A percentile compares a stretch with the other conserved stretches of the same genome.
Conservation (phyloP, 768 basidiomycete genomes). For the Rhizopogon sp. region DNA sequence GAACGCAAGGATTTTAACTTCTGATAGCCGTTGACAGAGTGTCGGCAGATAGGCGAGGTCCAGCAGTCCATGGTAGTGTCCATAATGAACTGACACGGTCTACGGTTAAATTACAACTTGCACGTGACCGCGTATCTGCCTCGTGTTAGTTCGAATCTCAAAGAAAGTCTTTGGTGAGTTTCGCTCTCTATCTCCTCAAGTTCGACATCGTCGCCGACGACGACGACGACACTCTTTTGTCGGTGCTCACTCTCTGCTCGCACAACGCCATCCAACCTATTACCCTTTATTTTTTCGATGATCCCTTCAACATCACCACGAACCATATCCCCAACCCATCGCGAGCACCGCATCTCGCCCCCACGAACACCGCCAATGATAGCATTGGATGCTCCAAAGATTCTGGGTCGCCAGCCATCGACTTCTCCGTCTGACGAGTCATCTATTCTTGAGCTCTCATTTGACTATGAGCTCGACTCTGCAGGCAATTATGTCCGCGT, state of each 20-base stretch:
- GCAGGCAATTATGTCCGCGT: conserved; percentile 41
- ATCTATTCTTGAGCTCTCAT: conserved; percentile 42
- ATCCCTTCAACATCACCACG: conserved; percentile 13
- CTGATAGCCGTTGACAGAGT: no score
- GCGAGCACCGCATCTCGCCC: conserved; percentile 26
- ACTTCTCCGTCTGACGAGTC: conserved; percentile 41
- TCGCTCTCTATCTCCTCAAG: conserved; percentile 3
- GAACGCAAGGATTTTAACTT: no score
- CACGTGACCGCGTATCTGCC: conserved; percentile 32
- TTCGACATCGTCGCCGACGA: conserved; percentile 8
- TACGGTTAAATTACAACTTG: conserved; percentile 15
- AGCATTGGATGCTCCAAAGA: conserved; percentile 27
- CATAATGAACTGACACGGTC: conserved; percentile 5
- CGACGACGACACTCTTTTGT: conserved; percentile 14
- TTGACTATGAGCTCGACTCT: conserved; percentile 41
- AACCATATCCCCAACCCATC: conserved; percentile 24
- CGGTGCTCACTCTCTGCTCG: background rate
- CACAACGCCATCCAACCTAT: background rate
- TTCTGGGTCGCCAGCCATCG: conserved; percentile 22
- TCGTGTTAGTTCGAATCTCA: conserved; percentile 28
- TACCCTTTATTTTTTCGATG: conserved; percentile 12
- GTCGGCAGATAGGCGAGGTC: background rate
- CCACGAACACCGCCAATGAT: conserved; percentile 24
- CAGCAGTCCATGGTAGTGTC: background rate
- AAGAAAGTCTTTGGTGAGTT: conserved; percentile 20